Evolutionary conservation across 148 eudicot genomes (phyloP).

Genomic region (Silene uniflora): DNA sequence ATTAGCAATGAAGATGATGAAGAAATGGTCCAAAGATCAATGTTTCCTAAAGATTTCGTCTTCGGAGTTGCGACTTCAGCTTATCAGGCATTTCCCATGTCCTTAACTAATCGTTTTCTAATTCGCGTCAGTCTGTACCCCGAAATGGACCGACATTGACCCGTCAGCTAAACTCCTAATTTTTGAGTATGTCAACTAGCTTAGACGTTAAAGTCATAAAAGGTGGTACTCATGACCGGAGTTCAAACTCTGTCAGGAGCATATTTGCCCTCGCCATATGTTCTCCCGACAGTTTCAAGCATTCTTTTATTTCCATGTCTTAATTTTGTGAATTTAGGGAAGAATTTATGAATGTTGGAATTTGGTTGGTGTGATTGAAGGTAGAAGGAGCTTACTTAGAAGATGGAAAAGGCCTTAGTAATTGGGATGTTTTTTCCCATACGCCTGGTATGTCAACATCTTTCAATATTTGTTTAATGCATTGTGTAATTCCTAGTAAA

Average conservation of each 20-base stretch:
- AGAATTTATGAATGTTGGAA: neutral
- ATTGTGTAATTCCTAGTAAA: too few species aligned
- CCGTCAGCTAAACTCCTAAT: too few species aligned
- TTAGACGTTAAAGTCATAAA: too few species aligned
- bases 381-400: slow-evolving; percentile 63
- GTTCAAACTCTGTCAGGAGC: too few species aligned
- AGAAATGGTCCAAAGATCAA: slow-evolving; percentile 12
- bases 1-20: slow-evolving; percentile 8
- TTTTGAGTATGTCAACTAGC: too few species aligned
- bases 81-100: slow-evolving; percentile 6
- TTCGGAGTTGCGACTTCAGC: slow-evolving; percentile 22
- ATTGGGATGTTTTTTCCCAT: slow-evolving; percentile 51
- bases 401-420: slow-evolving; percentile 58
- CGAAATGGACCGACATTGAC: neutral
- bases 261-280: too few species aligned
- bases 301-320: neutral
- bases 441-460: slow-evolving; percentile 11
- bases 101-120: too few species aligned
- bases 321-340: neutral
- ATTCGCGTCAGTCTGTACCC: neutral
- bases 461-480: neutral
- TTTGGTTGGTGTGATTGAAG: slow-evolving; percentile 18
- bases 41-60: slow-evolving; percentile 23
- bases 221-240: too few species aligned
- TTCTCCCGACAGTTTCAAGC: neutral